phyloP scores from a whole-genome alignment of 108 stramenopile genomes.

The Pseudonitzschia pungens region DNA sequence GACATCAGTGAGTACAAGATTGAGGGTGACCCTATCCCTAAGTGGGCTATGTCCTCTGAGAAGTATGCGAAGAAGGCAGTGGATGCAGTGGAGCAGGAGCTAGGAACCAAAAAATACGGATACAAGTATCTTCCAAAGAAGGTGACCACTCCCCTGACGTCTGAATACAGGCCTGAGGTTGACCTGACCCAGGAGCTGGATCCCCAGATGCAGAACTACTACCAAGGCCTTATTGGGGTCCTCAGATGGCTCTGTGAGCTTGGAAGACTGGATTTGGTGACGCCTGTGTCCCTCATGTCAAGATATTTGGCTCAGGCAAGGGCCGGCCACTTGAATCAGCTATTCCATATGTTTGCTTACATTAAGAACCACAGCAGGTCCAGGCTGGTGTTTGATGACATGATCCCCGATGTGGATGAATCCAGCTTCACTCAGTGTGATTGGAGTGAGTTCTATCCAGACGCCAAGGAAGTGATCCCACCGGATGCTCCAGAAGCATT shows the following conservation, averaged over 20 bases:
- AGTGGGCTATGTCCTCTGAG: not conserved
- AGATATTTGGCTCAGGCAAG: conserved; percentile 37
- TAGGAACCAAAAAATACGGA: not conserved
- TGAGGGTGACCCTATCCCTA: not conserved
- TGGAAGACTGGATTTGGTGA: conserved; percentile 44
- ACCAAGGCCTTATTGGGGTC: conserved; percentile 40
- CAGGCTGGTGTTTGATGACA: conserved; percentile 36
- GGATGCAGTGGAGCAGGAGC: not conserved
- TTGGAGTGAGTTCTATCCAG: not conserved
- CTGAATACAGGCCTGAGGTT: conserved; percentile 15
- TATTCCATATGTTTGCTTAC: conserved; percentile 38
- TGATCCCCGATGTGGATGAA: not conserved
- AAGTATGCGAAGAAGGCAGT: not conserved
- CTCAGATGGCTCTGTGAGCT: conserved; percentile 56
- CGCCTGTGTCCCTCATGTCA: conserved; percentile 47
- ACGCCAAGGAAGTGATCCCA: not conserved
- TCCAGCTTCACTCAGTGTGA: not conserved
- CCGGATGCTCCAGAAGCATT: not conserved
- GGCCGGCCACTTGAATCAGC: conserved; percentile 44
- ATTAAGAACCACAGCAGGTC: conserved; percentile 25
- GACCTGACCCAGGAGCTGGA: conserved; percentile 25
- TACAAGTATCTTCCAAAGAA: not conserved
- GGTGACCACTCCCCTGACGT: not conserved
- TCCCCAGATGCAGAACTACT: conserved; percentile 24
- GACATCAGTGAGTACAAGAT: not conserved